These are phyloP conservation scores for Acrodontium crateriforme DNA, from an alignment of 2,329 filamentous ascomycete genomes.

Conservation along the genomic window DNA sequence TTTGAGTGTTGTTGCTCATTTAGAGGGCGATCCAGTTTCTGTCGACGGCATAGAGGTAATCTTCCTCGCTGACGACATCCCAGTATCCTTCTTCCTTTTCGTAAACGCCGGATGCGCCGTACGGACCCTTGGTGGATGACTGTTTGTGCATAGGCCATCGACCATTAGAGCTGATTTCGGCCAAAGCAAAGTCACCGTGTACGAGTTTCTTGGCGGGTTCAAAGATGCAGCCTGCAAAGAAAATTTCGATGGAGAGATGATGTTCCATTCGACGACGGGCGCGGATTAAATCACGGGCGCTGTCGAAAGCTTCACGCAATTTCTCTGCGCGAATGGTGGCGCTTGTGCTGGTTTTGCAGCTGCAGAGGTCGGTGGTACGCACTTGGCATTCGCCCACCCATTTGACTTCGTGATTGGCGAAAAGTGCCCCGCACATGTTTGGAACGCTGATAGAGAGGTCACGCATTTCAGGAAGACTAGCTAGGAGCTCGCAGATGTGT, in stretches of 20 bases:
- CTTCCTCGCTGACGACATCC: constrained; percentile 22
- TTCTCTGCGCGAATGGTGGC: constrained; percentile 21
- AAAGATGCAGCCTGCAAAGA: constrained; percentile 39
- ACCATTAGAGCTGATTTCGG: constrained; percentile 27
- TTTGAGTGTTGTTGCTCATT: too few species aligned
- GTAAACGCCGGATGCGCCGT: constrained; percentile 36
- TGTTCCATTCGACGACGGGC: constrained; percentile 24
- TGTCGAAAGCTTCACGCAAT: constrained; percentile 27
- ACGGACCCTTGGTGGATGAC: constrained; percentile 33
- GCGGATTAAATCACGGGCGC: constrained; percentile 28
- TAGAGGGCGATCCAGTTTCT: constrained; percentile 20
- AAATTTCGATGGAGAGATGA: constrained; percentile 34
- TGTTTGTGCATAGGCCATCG: constrained; percentile 26
- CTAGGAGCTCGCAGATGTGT: constrained; percentile 35
- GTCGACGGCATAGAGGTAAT: constrained; percentile 19
- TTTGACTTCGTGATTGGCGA: constrained; percentile 28
- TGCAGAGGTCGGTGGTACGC: constrained; percentile 35
- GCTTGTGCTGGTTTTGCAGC: constrained; percentile 25
- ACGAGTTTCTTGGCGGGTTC: constrained; percentile 32
- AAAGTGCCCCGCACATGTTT: constrained; percentile 34
- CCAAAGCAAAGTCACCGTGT: constrained; percentile 35
- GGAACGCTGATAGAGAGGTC: constrained; percentile 36
- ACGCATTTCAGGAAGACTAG: constrained; percentile 32
- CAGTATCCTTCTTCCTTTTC: constrained; percentile 31
- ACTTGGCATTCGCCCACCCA: constrained; percentile 37